Conservation (phyloP, 2,329 filamentous ascomycete genomes). For the Ascochyta pisi region DNA sequence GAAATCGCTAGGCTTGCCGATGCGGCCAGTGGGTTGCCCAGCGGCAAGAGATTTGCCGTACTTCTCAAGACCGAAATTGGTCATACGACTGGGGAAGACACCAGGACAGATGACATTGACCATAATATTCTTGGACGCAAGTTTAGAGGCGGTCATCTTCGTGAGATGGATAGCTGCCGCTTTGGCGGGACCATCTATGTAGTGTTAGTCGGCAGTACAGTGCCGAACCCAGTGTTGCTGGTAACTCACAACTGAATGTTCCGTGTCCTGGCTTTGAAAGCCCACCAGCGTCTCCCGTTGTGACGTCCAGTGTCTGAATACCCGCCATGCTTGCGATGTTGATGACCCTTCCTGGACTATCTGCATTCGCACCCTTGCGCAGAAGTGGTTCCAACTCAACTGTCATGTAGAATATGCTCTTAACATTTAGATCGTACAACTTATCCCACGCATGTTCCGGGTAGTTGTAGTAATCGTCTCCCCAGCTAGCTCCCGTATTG, state of each 20-base stretch:
- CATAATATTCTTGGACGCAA: slow-evolving; percentile 61
- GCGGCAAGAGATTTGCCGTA: slow-evolving; percentile 57
- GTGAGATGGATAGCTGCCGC: slow-evolving; percentile 62
- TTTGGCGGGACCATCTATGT: slow-evolving; percentile 58
- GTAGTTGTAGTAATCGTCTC: slow-evolving; percentile 64
- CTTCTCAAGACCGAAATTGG: slow-evolving; percentile 59
- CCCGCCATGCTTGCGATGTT: slow-evolving; percentile 61
- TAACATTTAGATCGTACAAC: slow-evolving; percentile 62
- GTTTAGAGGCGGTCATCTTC: slow-evolving; percentile 58
- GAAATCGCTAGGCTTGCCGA: slow-evolving; percentile 58
- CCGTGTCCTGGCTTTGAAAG: slow-evolving; percentile 60
- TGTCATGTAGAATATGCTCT: slow-evolving; percentile 59
- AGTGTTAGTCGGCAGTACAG: background rate
- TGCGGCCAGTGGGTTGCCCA: slow-evolving; percentile 55
- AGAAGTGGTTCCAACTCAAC: slow-evolving; percentile 57
- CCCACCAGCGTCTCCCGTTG: slow-evolving; percentile 56
- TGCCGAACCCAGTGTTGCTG: background rate
- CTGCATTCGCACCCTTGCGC: slow-evolving; percentile 53
- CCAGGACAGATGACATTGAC: slow-evolving; percentile 55
- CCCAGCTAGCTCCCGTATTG: slow-evolving; percentile 62
- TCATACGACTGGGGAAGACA: slow-evolving; percentile 63
- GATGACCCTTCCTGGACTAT: slow-evolving; percentile 57
- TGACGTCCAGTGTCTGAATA: slow-evolving; percentile 55
- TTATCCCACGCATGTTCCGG: slow-evolving; percentile 65
- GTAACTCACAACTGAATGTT: slow-evolving; percentile 55